Base-by-base conservation (phyloP, 2,329 filamentous ascomycete species). In the Chrysoporthe cubensis region DNA sequence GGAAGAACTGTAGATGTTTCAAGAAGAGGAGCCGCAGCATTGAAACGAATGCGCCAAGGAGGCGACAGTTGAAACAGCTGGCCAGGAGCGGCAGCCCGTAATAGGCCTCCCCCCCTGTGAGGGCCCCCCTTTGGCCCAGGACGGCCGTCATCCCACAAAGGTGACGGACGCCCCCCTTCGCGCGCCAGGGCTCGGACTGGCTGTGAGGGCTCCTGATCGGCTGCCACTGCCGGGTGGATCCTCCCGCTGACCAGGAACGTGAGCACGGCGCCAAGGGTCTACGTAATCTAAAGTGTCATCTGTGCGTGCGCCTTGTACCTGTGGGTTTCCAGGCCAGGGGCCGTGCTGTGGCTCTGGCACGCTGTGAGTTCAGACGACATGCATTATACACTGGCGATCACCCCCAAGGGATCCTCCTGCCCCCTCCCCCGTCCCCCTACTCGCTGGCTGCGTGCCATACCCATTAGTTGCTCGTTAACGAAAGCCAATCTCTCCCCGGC, bases 331-430 rank as follows among this genome's bases (percentile, higher is more conserved):
- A 46, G 18, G 44, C 44, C 18, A 40, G 37, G 37, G 37, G 26
- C 26, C 37, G 37, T 46, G 44, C 14, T 46, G 44, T 54, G 50
- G 50, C 50, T 54, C 50, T 54, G 50, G n/a, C 21, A 21, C 50
- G 26, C 21, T 26, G 6, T 26, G 11, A 60, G n/a, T 60, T 44
- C 57, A 60, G 57, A 60, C 57, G 57, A 60, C n/a, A 60, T 44
- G 57, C 40, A 43, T 43, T 44, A n/a, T 5, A 48, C n/a, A 18
- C 7, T 5, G 46, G 46, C 46, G 50, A 16, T 16, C 21, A 54
- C 16, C 26, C 26, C 26, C 50, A 54, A 32, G 48, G 48, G 32
- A 14, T 13, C 26, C 5, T 16, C 50, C 50, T 4, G 26, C 26
- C 26, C 26, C 26, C 26, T 26, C 26, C 26, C 26, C 26, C 26